Base-by-base conservation (phyloP, 106 monocot species). In the Vanilla planifolia region DNA sequence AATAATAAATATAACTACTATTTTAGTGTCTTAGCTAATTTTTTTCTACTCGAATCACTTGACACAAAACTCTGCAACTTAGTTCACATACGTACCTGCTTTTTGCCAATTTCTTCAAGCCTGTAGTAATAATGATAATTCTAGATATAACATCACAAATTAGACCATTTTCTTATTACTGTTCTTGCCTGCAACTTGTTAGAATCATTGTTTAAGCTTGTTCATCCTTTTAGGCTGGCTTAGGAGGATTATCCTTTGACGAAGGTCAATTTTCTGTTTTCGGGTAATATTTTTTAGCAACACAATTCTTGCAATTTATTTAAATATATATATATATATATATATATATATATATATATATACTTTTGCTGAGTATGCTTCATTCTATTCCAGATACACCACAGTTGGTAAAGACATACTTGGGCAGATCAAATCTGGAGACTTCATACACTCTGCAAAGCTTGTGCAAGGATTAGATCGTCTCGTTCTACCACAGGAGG, bases 221-320 rank as follows among this genome's bases (percentile, higher is more conserved):
- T n/a, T 60, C 52, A 28, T 61, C 22, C 34, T 0, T 65, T 26
- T 77, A 94, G 93, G 67, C 89, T 59, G 93, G 93, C 23, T 71
- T 94, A 69, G 93, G 93, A 67, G 89, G 93, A 35, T 63, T 89
- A 58, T 89, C 93, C 37, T 94, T 94, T 65, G 93, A 94, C 32
- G 93, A 94, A 79, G 93, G 93, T 6, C 93, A 94, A 65, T 94
- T 94, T 71, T 94, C 93, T 28, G 93, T 94, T 32, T 83, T 94
- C 28, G 89, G 93, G 93, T 94, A 85, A 30, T 60, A 7, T 35
- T 34, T 48, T 20, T 45, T 13, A 6, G 10, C 13, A 8, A 6
- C 13, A 40, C 2, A 40, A 40, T 0, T 0, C 0, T 40, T 0
- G 39, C 6, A 55, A 8, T 30, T 6, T 11, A 5, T 10, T 5